These are phyloP conservation scores for Immersiella caudata DNA, from an alignment of 495 filamentous ascomycete genomes.

Conservation along the genomic window DNA sequence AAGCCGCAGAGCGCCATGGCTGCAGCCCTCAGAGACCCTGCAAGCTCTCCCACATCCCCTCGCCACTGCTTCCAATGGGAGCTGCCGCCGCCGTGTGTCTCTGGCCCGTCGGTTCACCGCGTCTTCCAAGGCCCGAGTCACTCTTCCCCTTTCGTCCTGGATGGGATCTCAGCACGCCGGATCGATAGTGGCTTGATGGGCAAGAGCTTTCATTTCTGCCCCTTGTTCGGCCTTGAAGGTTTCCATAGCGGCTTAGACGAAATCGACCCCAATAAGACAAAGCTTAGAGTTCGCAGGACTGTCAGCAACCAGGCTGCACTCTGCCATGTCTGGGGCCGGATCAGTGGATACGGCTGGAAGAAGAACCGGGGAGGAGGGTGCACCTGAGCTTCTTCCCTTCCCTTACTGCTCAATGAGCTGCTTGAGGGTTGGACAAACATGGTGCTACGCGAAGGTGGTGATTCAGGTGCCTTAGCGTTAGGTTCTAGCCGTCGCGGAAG, in stretches of 20 bases:
- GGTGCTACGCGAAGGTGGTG: not conserved
- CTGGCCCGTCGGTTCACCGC: conserved; percentile 9
- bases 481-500: not conserved
- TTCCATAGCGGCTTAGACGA: not conserved
- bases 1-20: conserved; percentile 19
- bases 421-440: not conserved
- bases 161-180: not conserved
- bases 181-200: not conserved
- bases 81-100: conserved; percentile 11
- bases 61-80: conserved; percentile 3
- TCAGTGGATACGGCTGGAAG: not conserved
- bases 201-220: not conserved
- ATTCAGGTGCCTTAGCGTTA: not conserved
- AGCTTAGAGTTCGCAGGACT: no score
- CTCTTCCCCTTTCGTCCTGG: not conserved
- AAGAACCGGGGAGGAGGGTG: not conserved
- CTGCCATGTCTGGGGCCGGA: not conserved
- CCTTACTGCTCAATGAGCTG: not conserved
- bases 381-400: not conserved
- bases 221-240: not conserved
- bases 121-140: not conserved
- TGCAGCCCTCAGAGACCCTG: conserved; percentile 11
- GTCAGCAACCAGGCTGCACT: no score
- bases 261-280: not conserved
- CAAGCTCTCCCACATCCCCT: not conserved